Evolutionary conservation across 108 stramenopile species (phyloP).

Genomic region (Discostella stelligeroides): DNA sequence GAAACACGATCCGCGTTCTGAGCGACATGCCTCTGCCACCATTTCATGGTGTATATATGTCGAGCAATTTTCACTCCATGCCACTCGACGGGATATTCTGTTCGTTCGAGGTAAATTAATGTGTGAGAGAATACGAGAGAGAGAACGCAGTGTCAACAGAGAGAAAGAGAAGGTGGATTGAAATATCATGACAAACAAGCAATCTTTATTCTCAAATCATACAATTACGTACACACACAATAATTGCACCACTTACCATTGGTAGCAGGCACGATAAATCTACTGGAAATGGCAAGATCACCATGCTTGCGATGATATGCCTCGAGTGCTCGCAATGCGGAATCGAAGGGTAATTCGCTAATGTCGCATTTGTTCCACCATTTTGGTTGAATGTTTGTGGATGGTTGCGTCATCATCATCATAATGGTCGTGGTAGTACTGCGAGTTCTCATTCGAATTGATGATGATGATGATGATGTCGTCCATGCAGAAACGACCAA

Average conservation of each 20-base stretch:
- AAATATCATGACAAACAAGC: no score
- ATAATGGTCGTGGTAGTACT: no score
- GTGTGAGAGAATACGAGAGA: no score
- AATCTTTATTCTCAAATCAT: no score
- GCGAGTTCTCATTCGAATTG: no score
- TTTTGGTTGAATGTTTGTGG: background rate
- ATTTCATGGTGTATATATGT: slow-evolving; percentile 79
- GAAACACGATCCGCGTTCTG: slow-evolving; percentile 59
- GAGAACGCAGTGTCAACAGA: background rate
- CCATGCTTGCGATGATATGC: slow-evolving; percentile 59
- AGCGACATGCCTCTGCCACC: slow-evolving; percentile 77
- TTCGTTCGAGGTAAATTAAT: no score
- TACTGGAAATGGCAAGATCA: slow-evolving; percentile 64
- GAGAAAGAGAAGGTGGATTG: no score
- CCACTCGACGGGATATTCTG: slow-evolving; percentile 66
- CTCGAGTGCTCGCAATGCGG: slow-evolving; percentile 52
- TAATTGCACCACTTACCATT: slow-evolving; percentile 39
- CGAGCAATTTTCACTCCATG: slow-evolving; percentile 64
- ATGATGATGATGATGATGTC: no score
- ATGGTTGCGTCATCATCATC: background rate
- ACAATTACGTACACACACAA: no score
- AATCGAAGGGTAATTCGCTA: slow-evolving; percentile 57
- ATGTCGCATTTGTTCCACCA: background rate
- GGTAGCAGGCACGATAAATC: slow-evolving; percentile 55
- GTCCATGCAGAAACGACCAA: no score